phyloP scores from a whole-genome alignment of 192 early-diverging fungal species.

The Funneliformis geosporum region DNA sequence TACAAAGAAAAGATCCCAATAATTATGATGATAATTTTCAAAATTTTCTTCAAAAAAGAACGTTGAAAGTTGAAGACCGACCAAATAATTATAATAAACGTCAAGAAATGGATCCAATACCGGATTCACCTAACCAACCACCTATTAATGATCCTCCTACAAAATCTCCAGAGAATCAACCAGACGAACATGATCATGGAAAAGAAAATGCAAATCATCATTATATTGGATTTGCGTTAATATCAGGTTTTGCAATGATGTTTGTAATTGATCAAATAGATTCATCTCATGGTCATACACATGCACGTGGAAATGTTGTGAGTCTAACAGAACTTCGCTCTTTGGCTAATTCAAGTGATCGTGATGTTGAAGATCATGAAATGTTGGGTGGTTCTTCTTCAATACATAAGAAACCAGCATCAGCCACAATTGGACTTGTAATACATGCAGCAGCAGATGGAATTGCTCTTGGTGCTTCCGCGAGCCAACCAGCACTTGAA shows the following conservation, averaged over 20 bases:
- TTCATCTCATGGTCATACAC: slow-evolving; percentile 44
- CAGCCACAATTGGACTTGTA: slow-evolving; percentile 89
- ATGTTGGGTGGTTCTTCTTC: slow-evolving; percentile 23
- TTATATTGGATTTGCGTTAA: slow-evolving; percentile 78
- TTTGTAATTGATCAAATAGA: slow-evolving; percentile 81
- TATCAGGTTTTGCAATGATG: slow-evolving; percentile 87
- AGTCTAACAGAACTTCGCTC: slow-evolving; percentile 18
- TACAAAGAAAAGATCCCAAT: slow-evolving; percentile 16
- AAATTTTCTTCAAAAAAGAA: not conserved
- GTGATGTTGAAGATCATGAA: slow-evolving; percentile 13
- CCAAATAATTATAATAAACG: not conserved
- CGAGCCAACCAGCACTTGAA: slow-evolving; percentile 60
- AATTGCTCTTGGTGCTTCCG: slow-evolving; percentile 89
- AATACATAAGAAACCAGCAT: slow-evolving; percentile 44
- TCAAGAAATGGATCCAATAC: not conserved
- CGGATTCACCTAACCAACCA: not conserved
- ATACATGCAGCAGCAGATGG: slow-evolving; percentile 96
- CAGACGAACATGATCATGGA: slow-evolving; percentile 4
- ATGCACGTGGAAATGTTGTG: slow-evolving; percentile 14
- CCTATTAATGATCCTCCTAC: not conserved
- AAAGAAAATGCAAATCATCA: slow-evolving; percentile 46
- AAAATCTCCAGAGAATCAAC: not conserved
- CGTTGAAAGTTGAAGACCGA: not conserved
- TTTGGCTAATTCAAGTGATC: not conserved
- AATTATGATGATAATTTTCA: not conserved